Conservation (phyloP, 176 grass and related monocot species). For the Saccharum spontaneum region DNA sequence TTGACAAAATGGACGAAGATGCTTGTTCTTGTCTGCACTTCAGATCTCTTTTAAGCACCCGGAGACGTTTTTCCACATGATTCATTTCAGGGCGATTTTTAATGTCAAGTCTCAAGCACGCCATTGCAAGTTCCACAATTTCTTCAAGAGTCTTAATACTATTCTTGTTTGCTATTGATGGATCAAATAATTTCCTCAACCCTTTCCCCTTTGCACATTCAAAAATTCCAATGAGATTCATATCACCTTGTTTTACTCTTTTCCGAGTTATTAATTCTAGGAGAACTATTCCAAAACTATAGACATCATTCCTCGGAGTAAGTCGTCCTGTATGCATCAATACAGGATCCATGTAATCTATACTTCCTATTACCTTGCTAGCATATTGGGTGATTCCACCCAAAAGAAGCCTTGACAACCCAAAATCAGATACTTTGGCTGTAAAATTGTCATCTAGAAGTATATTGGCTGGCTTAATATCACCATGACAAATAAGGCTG, state of each 20-base stretch:
- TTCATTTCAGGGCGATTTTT: slow-evolving; percentile 17
- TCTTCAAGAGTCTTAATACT: background rate
- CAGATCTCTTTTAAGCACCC: background rate
- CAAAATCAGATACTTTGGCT: slow-evolving; percentile 21
- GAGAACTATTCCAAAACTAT: slow-evolving; percentile 22
- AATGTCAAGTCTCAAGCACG: background rate
- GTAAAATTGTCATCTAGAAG: background rate
- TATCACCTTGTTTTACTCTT: background rate
- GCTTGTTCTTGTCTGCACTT: too few relatives aligned
- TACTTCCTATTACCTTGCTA: background rate
- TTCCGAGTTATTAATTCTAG: slow-evolving; percentile 14
- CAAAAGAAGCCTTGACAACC: background rate
- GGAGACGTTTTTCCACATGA: background rate
- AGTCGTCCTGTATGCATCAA: background rate
- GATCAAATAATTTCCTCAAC: background rate
- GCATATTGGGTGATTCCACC: background rate
- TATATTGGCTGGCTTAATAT: slow-evolving; percentile 31
- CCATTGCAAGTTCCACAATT: background rate
- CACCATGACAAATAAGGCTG: background rate
- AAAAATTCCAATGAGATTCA: background rate
- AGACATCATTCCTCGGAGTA: background rate
- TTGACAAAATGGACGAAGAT: background rate
- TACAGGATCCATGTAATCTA: slow-evolving; percentile 30
- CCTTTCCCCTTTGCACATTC: background rate
- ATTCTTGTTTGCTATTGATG: background rate